These are phyloP conservation scores for Agarophyton chilense DNA, from an alignment of 23 red algal species.

Conservation along the genomic window DNA sequence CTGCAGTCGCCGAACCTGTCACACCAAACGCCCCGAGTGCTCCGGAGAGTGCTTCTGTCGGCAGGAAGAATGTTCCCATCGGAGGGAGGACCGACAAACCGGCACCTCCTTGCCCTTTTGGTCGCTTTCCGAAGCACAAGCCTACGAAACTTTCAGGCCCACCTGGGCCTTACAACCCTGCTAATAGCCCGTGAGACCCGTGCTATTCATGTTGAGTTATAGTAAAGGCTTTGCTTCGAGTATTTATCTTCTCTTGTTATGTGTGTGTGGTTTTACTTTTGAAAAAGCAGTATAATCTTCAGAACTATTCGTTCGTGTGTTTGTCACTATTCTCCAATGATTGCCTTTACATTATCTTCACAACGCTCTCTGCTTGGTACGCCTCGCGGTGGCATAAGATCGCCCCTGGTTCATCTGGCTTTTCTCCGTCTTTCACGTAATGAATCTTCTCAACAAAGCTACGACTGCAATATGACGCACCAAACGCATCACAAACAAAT, in stretches of 20 bases:
- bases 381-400: constrained; percentile 27
- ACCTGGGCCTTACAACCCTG: constrained; percentile 36
- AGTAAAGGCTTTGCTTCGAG: neutral
- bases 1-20: constrained; percentile 9
- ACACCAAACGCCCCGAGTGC: neutral
- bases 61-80: constrained; percentile 10
- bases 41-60: neutral
- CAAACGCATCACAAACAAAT: constrained; percentile 49
- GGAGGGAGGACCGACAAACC: constrained; percentile 60
- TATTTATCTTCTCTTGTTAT: neutral
- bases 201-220: neutral
- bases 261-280: neutral
- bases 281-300: neutral
- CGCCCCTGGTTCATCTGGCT: neutral
- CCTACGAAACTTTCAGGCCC: constrained; percentile 60
- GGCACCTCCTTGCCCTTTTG: constrained; percentile 51
- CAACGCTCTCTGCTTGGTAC: neutral
- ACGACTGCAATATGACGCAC: constrained; percentile 33
- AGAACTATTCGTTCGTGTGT: neutral
- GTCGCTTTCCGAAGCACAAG: constrained; percentile 60
- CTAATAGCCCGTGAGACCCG: constrained; percentile 25
- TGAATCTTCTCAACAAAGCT: neutral
- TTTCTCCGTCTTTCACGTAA: constrained; percentile 26
- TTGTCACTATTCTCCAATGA: neutral
- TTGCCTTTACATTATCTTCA: constrained; percentile 19